Evolutionary conservation across 805 yeast genomes (phyloP).

Genomic region (Candida manassasensis): DNA sequence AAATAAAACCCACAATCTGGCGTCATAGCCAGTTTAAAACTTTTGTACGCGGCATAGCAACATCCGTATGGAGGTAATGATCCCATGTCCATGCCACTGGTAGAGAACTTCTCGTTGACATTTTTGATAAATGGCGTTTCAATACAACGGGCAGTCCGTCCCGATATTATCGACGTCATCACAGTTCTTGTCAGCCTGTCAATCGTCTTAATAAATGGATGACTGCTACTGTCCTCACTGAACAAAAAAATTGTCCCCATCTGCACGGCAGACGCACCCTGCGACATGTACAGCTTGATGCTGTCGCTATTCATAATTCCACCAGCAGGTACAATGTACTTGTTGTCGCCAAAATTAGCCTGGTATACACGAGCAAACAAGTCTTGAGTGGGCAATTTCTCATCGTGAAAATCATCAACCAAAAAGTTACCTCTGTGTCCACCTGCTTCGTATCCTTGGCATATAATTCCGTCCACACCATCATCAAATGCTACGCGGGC

Average conservation of each 20-base stretch:
- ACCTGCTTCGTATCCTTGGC: slow-evolving; percentile 63
- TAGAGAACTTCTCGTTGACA: slow-evolving; percentile 12
- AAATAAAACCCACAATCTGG: slow-evolving; percentile 25
- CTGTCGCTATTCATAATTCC: slow-evolving; percentile 39
- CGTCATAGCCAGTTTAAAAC: slow-evolving; percentile 12
- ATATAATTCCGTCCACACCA: slow-evolving; percentile 45
- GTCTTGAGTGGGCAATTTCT: slow-evolving; percentile 30
- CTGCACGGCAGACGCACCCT: slow-evolving; percentile 51
- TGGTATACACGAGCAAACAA: slow-evolving; percentile 20
- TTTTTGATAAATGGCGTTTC: slow-evolving; percentile 29
- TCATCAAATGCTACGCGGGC: slow-evolving; percentile 23
- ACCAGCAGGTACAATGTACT: slow-evolving; percentile 44
- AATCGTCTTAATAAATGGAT: slow-evolving; percentile 13
- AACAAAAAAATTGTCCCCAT: slow-evolving; percentile 50
- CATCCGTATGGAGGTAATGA: slow-evolving; percentile 34
- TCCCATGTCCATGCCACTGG: neutral
- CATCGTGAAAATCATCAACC: slow-evolving; percentile 21
- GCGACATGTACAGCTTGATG: slow-evolving; percentile 24
- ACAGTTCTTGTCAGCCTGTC: slow-evolving; percentile 16
- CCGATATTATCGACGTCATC: slow-evolving; percentile 34
- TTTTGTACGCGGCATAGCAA: slow-evolving; percentile 28
- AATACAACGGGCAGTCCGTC: slow-evolving; percentile 35
- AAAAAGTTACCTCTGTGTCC: slow-evolving; percentile 56
- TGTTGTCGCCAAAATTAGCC: neutral
- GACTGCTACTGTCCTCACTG: slow-evolving; percentile 25